Percentiles rank a stretch among this genome's conserved stretches.
phyloP scores from a whole-genome alignment of 345 rosid species.

The Litchi chinensis region DNA sequence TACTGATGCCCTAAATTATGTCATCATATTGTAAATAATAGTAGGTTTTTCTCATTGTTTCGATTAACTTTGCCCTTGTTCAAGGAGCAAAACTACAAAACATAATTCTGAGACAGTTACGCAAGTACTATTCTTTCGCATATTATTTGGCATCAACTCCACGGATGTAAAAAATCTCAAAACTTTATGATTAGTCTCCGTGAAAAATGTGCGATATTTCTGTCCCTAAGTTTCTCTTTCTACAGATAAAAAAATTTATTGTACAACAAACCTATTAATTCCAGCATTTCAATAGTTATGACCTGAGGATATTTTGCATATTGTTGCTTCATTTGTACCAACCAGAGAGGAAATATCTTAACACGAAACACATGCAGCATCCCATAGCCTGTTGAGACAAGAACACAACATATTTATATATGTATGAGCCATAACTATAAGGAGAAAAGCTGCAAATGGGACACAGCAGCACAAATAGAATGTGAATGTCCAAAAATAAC shows the following conservation, averaged over 20 bases:
- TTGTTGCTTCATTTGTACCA: slow-evolving; percentile 74
- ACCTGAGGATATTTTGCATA: neutral
- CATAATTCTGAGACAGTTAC: neutral
- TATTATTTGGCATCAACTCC: neutral
- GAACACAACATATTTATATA: neutral
- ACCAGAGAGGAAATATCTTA: slow-evolving; percentile 89
- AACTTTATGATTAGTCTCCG: neutral
- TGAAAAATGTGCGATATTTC: neutral
- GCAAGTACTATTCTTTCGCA: no score
- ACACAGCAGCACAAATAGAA: neutral
- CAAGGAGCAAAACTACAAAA: neutral
- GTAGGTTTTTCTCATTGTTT: no score
- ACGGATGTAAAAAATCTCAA: neutral
- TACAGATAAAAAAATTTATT: neutral
- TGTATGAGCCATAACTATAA: neutral
- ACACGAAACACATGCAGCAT: slow-evolving; percentile 78
- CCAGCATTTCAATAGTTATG: neutral
- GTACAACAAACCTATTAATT: neutral
- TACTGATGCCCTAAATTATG: no score
- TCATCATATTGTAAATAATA: no score
- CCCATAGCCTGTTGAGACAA: slow-evolving; percentile 61
- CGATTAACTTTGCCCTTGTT: no score
- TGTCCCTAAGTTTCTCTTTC: neutral
- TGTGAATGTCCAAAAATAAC: neutral
- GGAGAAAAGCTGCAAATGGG: neutral